These are phyloP conservation scores for Xylaria grammica DNA, from an alignment of 495 filamentous ascomycete genomes.

Conservation along the genomic window DNA sequence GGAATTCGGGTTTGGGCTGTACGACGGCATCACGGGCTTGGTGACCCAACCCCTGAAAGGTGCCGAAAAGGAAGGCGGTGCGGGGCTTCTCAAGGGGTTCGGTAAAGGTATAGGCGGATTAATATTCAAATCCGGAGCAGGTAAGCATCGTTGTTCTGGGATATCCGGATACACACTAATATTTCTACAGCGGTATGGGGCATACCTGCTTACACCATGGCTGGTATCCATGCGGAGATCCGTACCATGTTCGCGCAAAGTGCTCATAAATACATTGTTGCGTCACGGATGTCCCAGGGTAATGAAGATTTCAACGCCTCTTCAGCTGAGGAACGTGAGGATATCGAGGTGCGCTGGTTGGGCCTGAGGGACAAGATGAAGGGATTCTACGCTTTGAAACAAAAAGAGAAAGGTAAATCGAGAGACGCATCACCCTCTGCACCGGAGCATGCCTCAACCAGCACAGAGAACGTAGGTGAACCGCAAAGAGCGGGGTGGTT, in stretches of 20 bases:
- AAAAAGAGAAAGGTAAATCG: slow-evolving; percentile 43
- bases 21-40: slow-evolving; percentile 73
- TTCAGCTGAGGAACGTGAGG: slow-evolving; percentile 58
- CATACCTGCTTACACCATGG: slow-evolving; percentile 73
- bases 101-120: slow-evolving; percentile 77
- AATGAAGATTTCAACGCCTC: slow-evolving; percentile 61
- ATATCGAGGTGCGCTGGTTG: slow-evolving; percentile 65
- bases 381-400: slow-evolving; percentile 44
- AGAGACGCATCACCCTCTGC: slow-evolving; percentile 26
- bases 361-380: slow-evolving; percentile 58
- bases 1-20: slow-evolving; percentile 70
- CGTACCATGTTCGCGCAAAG: slow-evolving; percentile 65
- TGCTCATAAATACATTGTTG: slow-evolving; percentile 72
- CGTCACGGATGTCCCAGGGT: slow-evolving; percentile 74
- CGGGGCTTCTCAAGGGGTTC: slow-evolving; percentile 75
- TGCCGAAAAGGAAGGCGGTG: slow-evolving; percentile 68
- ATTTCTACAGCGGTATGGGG: slow-evolving; percentile 57
- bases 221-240: slow-evolving; percentile 76
- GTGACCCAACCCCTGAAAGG: slow-evolving; percentile 72
- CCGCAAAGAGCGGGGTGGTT: slow-evolving; percentile 45
- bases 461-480: slow-evolving; percentile 25
- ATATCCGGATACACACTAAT: slow-evolving; percentile 19
- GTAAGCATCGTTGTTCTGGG: slow-evolving; percentile 42
- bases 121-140: slow-evolving; percentile 71
- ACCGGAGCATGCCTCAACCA: slow-evolving; percentile 20